Evolutionary conservation across 805 yeast genomes (phyloP), one percentile per base, ranked within the genome.

Genomic region (Candida tibetensis): DNA sequence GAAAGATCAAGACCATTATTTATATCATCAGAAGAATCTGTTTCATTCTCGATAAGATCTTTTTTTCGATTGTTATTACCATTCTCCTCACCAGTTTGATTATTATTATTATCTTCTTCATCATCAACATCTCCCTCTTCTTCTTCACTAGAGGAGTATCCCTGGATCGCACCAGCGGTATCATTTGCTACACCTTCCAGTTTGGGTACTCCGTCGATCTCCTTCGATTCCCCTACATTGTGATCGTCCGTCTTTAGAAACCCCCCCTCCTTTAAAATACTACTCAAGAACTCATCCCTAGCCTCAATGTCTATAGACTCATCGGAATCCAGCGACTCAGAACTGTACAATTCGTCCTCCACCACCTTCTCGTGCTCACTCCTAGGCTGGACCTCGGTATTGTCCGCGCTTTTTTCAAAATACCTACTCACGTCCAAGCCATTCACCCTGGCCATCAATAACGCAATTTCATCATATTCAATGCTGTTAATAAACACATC

Each of bases 391-490:
- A 17, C 5, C 14, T 21, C 21, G 12, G 19, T 10, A 8, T 28
- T 30, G 6, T 16, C 16, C n/a, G 15, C 32, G 14, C 12, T 19
- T 9, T 3, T n/a, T 19, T 34, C 37, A 12, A 17, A 12, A 14
- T 26, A 13, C 22, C 13, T 33, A 17, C 15, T 28, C 17, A 28
- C 46, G 10, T 19, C 29, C 17, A 45, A 32, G 10, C 49, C 49
- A 15, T 34, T 32, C 4, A 34, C 48, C 37, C 49, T 52, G 10
- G 58, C 69, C 28, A 58, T 46, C 23, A 65, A 46, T 9, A 62
- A 34, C 10, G 57, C 58, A 8, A 65, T 41, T 19, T 56, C 55
- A 33, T 64, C 63, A 37, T 44, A 62, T 32, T 61, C 53, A n/a
- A 65, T 54, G 19, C 45, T 36, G 5, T 35, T 28, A 2, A 49